Conservation (phyloP, 768 basidiomycete genomes). For the Leucosporidium creatinivorum region DNA sequence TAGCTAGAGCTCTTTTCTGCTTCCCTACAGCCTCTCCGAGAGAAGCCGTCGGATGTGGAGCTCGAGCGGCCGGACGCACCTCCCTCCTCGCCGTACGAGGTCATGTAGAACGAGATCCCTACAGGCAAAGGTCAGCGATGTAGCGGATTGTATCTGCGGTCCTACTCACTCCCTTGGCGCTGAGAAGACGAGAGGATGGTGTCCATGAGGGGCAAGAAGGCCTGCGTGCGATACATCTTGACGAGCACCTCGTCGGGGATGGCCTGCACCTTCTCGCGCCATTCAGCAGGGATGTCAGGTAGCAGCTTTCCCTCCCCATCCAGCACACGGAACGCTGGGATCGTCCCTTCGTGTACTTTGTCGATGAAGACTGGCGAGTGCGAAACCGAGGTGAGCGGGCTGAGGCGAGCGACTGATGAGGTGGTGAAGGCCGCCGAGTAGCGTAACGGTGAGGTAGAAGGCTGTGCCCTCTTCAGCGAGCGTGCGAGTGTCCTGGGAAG, state of each 20-base stretch:
- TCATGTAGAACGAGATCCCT: slow-evolving; percentile 39
- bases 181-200: slow-evolving; percentile 85
- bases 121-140: background rate
- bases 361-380: slow-evolving; percentile 13
- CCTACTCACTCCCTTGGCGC: slow-evolving; percentile 62
- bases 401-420: background rate
- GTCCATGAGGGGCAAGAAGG: slow-evolving; percentile 54
- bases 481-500: no score
- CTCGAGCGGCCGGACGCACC: slow-evolving; percentile 5
- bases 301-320: slow-evolving; percentile 70
- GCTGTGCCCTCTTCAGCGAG: no score
- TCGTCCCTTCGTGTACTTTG: slow-evolving; percentile 39
- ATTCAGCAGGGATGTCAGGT: slow-evolving; percentile 50
- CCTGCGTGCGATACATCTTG: slow-evolving; percentile 67
- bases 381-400: background rate
- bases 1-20: slow-evolving; percentile 34
- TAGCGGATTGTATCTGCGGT: slow-evolving; percentile 18
- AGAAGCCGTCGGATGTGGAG: background rate
- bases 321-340: slow-evolving; percentile 78
- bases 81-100: slow-evolving; percentile 19
- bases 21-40: slow-evolving; percentile 69
- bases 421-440: background rate
- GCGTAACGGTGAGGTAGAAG: no score
- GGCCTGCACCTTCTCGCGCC: slow-evolving; percentile 4
- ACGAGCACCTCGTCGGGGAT: slow-evolving; percentile 38